A percentile compares a stretch with the other conserved stretches of the same genome.
Conservation (phyloP, 139 green algal genomes). For the Penium margaritaceum region DNA sequence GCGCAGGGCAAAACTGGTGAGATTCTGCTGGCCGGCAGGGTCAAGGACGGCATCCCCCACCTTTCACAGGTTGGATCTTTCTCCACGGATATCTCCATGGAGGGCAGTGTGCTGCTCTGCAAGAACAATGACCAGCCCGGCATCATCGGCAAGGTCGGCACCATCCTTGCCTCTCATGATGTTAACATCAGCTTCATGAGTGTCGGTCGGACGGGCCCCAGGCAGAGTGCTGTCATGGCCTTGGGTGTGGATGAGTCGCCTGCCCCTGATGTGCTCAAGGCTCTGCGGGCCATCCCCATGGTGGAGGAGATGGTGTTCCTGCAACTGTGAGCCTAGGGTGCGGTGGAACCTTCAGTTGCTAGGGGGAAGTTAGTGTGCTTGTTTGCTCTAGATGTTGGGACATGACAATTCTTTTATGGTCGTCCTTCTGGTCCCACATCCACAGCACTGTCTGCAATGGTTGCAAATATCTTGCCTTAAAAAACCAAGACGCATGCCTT, state of each 20-base stretch:
- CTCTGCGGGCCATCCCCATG: conserved; percentile 43
- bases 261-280: conserved; percentile 38
- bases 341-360: too few relatives aligned
- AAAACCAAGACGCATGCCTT: too few relatives aligned
- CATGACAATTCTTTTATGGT: too few relatives aligned
- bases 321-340: too few relatives aligned
- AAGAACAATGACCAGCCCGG: conserved; percentile 82
- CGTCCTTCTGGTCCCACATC: too few relatives aligned
- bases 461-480: too few relatives aligned
- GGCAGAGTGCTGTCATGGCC: conserved; percentile 80
- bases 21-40: conserved; percentile 33
- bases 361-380: too few relatives aligned
- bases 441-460: too few relatives aligned
- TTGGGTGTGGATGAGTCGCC: conserved; percentile 80
- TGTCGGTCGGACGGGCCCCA: conserved; percentile 52
- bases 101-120: conserved; percentile 68
- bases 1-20: conserved; percentile 4
- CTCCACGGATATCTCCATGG: conserved; percentile 71
- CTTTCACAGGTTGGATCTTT: conserved; percentile 78
- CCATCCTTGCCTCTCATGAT: conserved; percentile 58
- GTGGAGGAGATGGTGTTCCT: conserved; percentile 53
- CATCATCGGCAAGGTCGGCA: conserved; percentile 76
- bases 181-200: conserved; percentile 96
- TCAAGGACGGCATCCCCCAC: conserved; percentile 59
- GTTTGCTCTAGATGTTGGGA: too few relatives aligned